Evolutionary conservation across 108 stramenopile species (phyloP).

Genomic region (Pseudonitzschia multiseries): DNA sequence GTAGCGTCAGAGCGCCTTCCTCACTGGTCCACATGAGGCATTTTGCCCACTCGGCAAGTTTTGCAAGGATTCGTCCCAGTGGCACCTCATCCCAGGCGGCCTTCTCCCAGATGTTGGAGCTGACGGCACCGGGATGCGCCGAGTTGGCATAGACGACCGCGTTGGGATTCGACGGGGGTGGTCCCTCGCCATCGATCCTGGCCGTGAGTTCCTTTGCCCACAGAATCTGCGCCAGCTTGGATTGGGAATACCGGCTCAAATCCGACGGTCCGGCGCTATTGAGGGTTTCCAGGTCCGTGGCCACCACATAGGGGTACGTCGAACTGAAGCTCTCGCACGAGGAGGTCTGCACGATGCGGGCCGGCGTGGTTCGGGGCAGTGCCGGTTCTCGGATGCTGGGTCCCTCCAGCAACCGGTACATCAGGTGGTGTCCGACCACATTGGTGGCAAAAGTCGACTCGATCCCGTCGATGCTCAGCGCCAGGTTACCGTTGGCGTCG

Average conservation of each 20-base stretch:
- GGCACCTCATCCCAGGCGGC: not conserved
- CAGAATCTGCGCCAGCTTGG: slow-evolving; percentile 55
- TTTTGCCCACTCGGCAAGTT: slow-evolving; percentile 3
- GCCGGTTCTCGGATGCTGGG: not conserved
- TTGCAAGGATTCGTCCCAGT: not conserved
- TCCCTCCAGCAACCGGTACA: slow-evolving; percentile 45
- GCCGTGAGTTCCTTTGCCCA: slow-evolving; percentile 51
- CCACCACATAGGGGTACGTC: slow-evolving; percentile 32
- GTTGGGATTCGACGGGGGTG: not conserved
- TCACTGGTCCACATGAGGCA: slow-evolving; percentile 39
- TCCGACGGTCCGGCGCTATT: slow-evolving; percentile 23
- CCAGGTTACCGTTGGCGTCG: slow-evolving; percentile 16
- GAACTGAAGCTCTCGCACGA: slow-evolving; percentile 31
- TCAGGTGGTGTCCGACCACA: slow-evolving; percentile 53
- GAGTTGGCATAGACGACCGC: slow-evolving; percentile 54
- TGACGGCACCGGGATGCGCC: slow-evolving; percentile 46
- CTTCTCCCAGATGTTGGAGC: slow-evolving; percentile 23
- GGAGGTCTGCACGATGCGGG: slow-evolving; percentile 51
- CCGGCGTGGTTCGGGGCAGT: slow-evolving; percentile 27
- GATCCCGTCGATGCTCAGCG: slow-evolving; percentile 42
- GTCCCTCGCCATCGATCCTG: slow-evolving; percentile 13
- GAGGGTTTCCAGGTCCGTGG: slow-evolving; percentile 44
- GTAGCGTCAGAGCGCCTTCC: slow-evolving; percentile 55
- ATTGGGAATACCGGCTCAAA: slow-evolving; percentile 39
- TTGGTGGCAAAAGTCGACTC: slow-evolving; percentile 55